Percentiles rank a stretch among this genome's conserved stretches.
phyloP scores from a whole-genome alignment of 1,284 basidiomycete species.

The Lignosus rhinocerotis region DNA sequence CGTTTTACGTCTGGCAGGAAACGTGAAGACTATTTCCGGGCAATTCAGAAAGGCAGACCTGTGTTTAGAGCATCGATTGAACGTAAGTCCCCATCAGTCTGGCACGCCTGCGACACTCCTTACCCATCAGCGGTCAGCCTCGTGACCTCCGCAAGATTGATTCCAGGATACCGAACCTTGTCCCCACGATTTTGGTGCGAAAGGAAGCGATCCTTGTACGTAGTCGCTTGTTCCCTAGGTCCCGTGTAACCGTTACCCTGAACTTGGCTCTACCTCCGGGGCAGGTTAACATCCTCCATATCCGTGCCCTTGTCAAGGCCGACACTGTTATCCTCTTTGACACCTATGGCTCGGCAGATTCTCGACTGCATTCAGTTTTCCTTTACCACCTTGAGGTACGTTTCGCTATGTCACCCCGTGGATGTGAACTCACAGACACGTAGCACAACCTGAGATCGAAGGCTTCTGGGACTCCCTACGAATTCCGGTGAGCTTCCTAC shows the following conservation, averaged over 20 bases:
- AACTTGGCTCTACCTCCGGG: conserved; percentile 1
- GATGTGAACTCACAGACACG: conserved; percentile 9
- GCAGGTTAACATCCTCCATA: conserved; percentile 91
- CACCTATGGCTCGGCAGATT: conserved; percentile 83
- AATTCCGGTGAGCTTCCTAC: conserved; percentile 72
- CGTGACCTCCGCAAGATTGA: conserved; percentile 98
- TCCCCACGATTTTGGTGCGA: conserved; percentile 91
- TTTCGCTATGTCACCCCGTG: neutral
- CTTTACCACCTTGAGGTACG: conserved; percentile 83
- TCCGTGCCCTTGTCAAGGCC: conserved; percentile 92
- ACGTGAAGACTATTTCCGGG: conserved; percentile 88
- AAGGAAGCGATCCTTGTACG: conserved; percentile 84
- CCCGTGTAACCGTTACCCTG: neutral
- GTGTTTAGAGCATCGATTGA: conserved; percentile 84
- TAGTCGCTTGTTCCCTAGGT: conserved; percentile 9
- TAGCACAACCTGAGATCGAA: conserved; percentile 81
- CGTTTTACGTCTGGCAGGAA: conserved; percentile 51
- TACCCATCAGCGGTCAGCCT: conserved; percentile 53
- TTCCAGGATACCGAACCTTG: conserved; percentile 89
- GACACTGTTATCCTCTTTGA: conserved; percentile 94
- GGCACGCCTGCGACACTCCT: conserved; percentile 7
- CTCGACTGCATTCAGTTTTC: conserved; percentile 82
- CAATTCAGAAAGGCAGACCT: conserved; percentile 90
- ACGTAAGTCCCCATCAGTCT: conserved; percentile 51
- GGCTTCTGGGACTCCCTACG: conserved; percentile 73